Base-by-base conservation (phyloP, 2,329 filamentous ascomycete species). In the Xylariaceae sp. region DNA sequence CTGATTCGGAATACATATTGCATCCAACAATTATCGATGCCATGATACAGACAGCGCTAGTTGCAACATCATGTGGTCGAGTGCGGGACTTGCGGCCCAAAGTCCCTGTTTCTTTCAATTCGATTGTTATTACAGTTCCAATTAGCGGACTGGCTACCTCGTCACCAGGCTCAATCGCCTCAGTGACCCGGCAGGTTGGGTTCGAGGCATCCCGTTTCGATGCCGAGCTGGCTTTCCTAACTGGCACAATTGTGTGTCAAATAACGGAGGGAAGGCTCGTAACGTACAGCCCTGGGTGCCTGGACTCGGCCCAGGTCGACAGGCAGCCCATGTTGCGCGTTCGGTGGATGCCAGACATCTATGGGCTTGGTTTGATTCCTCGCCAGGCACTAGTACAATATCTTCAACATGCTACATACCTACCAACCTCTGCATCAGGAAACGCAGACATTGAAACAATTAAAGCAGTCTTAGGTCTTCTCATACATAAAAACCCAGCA, bases 341-440 rank as follows among this genome's bases (percentile, higher is more conserved):
- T 2, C 21, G 55, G 4, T 62, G 60, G 60, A 62, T 57, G 44
- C 60, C 60, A 5, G 60, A 62, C 24, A 29, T 45, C 11, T 51
- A 47, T 8, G 53, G 51, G 2, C 46, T 58, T 1, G 57, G 51
- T 2, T 15, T 50, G 27, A 32, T 55, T 24, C 2, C 20, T 3
- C 18, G 15, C 3, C 5, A 27, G 3, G 43, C 42, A 4, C 11
- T 42, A 5, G 26, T 23, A 8, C 32, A 49, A 4, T 46, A 47
- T 32, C 8, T 47, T 2, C 36, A 50, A 3, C 13, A 2, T 4
- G 53, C 53, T 23, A 20, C 30, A 4, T 11, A 23, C 0, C 26
- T 20, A 11, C 9, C 39, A 2, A 21, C 29, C 8, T 40, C 30
- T 6, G 7, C 39, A 15, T n/a, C 39, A 2, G 6, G 18, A 3